Evolutionary conservation across 1,139 yeast genomes (phyloP).

Genomic region (Oligophagozyma castellii): DNA sequence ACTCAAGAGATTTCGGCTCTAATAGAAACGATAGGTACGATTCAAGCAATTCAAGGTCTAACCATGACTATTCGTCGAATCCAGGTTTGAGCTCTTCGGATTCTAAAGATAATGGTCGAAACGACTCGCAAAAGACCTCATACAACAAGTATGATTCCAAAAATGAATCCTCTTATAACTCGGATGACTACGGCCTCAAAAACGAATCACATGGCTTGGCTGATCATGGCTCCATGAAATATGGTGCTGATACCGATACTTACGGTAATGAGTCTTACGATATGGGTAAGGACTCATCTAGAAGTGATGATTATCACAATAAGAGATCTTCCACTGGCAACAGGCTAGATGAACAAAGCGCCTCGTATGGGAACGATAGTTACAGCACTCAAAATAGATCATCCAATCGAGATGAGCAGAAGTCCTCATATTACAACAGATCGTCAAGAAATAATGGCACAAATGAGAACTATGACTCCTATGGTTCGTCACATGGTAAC

Average conservation of each 20-base stretch:
- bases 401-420: too few relatives aligned
- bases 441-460: too few relatives aligned
- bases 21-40: slow-evolving; percentile 11
- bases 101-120: slow-evolving; percentile 4
- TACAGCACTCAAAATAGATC: too few relatives aligned
- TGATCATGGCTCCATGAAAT: slow-evolving; percentile 18
- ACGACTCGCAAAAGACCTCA: slow-evolving; percentile 6
- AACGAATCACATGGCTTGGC: slow-evolving; percentile 9
- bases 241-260: slow-evolving; percentile 16
- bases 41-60: slow-evolving; percentile 5
- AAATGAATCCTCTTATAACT: slow-evolving; percentile 14
- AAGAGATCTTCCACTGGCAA: slow-evolving; percentile 7
- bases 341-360: slow-evolving; percentile 9
- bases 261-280: slow-evolving; percentile 8
- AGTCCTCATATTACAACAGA: too few relatives aligned
- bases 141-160: slow-evolving; percentile 10
- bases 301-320: slow-evolving; percentile 12
- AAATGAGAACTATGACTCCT: too few relatives aligned
- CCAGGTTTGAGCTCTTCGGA: slow-evolving; percentile 6
- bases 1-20: slow-evolving; percentile 11
- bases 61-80: slow-evolving; percentile 14
- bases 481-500: too few relatives aligned
- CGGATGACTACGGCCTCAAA: slow-evolving; percentile 9
- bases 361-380: not conserved
- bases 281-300: slow-evolving; percentile 6